phyloP scores from a whole-genome alignment of 129 eudicot species.

The Scalesia atractyloides region DNA sequence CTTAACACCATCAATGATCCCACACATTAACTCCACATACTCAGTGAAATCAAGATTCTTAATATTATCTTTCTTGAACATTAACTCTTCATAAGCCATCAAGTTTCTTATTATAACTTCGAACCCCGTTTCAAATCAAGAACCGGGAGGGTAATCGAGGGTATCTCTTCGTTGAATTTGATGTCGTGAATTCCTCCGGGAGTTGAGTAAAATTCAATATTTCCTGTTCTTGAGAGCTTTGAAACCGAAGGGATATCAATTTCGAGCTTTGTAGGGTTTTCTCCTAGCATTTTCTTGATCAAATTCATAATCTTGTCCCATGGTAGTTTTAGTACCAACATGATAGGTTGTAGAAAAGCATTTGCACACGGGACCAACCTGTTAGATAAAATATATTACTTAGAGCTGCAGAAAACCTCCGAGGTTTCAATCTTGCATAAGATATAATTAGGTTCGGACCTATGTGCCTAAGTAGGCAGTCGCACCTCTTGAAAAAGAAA shows the following conservation, averaged over 20 bases:
- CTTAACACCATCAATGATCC: conserved; percentile 31
- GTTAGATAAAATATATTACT: too few relatives aligned
- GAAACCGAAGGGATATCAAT: conserved; percentile 31
- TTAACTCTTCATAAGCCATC: conserved; percentile 32
- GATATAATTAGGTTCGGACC: too few relatives aligned
- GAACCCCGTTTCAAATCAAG: conserved; percentile 23
- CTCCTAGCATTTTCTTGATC: conserved; percentile 18
- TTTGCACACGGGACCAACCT: conserved; percentile 19
- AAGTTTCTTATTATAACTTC: conserved; percentile 36
- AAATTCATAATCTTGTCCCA: conserved; percentile 28
- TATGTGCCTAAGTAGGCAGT: too few relatives aligned
- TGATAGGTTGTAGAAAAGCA: conserved; percentile 16
- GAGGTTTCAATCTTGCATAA: too few relatives aligned
- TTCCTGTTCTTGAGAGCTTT: conserved; percentile 22
- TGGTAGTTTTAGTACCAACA: conserved; percentile 16
- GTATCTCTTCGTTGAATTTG: conserved; percentile 19
- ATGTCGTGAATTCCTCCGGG: conserved; percentile 32
- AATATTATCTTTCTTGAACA: conserved; percentile 15
- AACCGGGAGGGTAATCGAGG: conserved; percentile 28
- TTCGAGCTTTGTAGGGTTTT: conserved; percentile 11
- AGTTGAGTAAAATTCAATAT: conserved; percentile 24
- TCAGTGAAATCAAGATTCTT: conserved; percentile 32
- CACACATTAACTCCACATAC: conserved; percentile 40
- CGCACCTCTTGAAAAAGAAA: too few relatives aligned
- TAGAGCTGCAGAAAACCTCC: too few relatives aligned